Conservation (phyloP, 2,329 filamentous ascomycete genomes). For the Alternaria burnsii region DNA sequence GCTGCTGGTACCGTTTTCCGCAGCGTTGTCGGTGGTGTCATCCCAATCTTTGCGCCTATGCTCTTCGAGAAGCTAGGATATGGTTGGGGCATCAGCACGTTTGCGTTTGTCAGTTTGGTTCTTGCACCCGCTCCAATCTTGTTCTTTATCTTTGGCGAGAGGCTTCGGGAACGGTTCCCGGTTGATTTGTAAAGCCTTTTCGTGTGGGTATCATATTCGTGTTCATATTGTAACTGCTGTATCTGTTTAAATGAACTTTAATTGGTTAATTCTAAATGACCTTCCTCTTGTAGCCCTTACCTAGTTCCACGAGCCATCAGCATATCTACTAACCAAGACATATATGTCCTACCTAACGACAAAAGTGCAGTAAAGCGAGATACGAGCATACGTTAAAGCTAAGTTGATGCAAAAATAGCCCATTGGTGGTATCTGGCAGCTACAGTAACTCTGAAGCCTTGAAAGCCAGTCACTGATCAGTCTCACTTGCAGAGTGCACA, state of each 20-base stretch:
- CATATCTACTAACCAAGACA: background rate
- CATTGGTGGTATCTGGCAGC: background rate
- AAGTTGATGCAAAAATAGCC: background rate
- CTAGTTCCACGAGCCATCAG: background rate
- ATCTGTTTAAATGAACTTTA: background rate
- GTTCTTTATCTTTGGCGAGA: slow-evolving; percentile 59
- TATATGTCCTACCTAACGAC: background rate
- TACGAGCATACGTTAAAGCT: background rate
- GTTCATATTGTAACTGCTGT: background rate
- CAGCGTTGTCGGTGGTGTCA: slow-evolving; percentile 56
- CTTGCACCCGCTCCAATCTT: slow-evolving; percentile 60
- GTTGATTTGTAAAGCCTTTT: slow-evolving; percentile 25
- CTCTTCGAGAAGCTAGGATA: slow-evolving; percentile 58
- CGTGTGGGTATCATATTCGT: background rate
- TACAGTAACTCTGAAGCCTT: background rate
- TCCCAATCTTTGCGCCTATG: slow-evolving; percentile 56
- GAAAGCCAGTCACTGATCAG: background rate
- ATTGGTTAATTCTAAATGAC: background rate
- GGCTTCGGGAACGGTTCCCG: slow-evolving; percentile 55
- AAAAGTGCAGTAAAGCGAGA: background rate
- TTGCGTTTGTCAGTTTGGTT: slow-evolving; percentile 55
- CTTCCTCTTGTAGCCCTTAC: background rate
- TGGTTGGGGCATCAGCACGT: slow-evolving; percentile 61
- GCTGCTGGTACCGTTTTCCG: slow-evolving; percentile 60
- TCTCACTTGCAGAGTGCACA: background rate